Base-by-base conservation (phyloP, 768 basidiomycete genomes). In the Neoboletus magnificus region DNA sequence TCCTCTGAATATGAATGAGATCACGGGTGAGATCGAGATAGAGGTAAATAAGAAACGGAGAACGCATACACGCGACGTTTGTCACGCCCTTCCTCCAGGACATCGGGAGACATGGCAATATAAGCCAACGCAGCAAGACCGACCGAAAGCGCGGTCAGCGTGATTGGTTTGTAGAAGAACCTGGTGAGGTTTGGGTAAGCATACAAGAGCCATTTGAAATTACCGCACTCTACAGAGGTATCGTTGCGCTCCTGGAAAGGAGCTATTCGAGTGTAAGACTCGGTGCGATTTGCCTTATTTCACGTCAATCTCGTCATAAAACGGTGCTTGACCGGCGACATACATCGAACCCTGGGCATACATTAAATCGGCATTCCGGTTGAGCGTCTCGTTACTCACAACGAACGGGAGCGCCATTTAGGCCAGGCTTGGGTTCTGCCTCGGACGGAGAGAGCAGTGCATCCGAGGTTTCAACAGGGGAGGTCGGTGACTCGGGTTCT, bases 151-250 rank as follows among this genome's bases (percentile, higher is more conserved):
- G 87, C 84, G 12, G 89, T 85, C 50, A 93, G 75, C 0, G 91
- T 93, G 35, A 90, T 74, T 4, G 91, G 91, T 55, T 87, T 90
- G 75, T 89, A 93, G 69, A 93, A 89, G 74, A 93, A 93, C 63
- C 90, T 92, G 48, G n/a, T 37, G 36, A 54, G 25, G n/a, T 52
- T 45, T 61, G 49, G 27, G 52, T 30, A 25, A 52, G 52, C 41
- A 37, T 12, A 52, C 37, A 36, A 48, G 51, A 33, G 22, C 12
- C 13, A 13, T 0, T 30, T 16, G 52, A 33, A 37, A 41, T 8
- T 4, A 40, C 50, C 86, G 62, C 63, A 91, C 90, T 92, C 91
- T 58, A 93, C 80, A 60, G 83, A 89, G 23, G 91, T 89, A 66
- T 93, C 91, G 67, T 84, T 80, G 64, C 78, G 83, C 74, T 91